Percentiles rank a stretch among this genome's conserved stretches.
Conservation (phyloP, 768 basidiomycete genomes). For the Roridomyces roridus region DNA sequence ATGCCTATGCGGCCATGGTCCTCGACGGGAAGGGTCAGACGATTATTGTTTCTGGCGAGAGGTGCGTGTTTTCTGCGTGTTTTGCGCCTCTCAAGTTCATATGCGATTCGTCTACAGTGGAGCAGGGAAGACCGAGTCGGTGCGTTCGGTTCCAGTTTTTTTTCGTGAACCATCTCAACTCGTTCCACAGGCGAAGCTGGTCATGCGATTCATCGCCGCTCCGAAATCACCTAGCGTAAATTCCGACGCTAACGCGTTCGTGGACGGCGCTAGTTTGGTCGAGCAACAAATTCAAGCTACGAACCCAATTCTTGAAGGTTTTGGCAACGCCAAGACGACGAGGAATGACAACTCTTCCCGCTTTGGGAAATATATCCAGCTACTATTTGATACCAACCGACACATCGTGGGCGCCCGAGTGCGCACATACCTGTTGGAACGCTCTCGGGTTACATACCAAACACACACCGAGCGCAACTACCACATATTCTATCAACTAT, state of each 20-base stretch:
- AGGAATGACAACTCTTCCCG: constrained; percentile 99
- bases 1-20: constrained; percentile 97
- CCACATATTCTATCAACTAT: constrained; percentile 99
- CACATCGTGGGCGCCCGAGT: constrained; percentile 98
- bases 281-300: constrained; percentile 98
- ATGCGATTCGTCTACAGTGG: constrained; percentile 68
- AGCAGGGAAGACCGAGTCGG: constrained; percentile 98
- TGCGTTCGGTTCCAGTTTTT: constrained; percentile 40
- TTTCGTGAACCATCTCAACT: constrained; percentile 1
- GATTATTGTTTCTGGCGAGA: constrained; percentile 98
- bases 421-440: constrained; percentile 95
- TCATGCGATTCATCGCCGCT: constrained; percentile 98
- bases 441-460: constrained; percentile 96
- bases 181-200: constrained; percentile 85
- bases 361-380: constrained; percentile 99
- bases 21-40: constrained; percentile 95
- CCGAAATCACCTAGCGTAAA: constrained; percentile 82
- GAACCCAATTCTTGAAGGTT: constrained; percentile 98
- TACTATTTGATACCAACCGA: constrained; percentile 93
- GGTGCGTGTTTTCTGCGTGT: constrained; percentile 54
- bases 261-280: constrained; percentile 91
- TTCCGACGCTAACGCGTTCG: constrained; percentile 72
- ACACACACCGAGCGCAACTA: constrained; percentile 97
- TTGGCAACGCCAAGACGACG: constrained; percentile 99
- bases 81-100: background rate